Evolutionary conservation across 2,329 filamentous ascomycete genomes (phyloP), one percentile per base, ranked within the genome.

Genomic region (Fusarium sp.): DNA sequence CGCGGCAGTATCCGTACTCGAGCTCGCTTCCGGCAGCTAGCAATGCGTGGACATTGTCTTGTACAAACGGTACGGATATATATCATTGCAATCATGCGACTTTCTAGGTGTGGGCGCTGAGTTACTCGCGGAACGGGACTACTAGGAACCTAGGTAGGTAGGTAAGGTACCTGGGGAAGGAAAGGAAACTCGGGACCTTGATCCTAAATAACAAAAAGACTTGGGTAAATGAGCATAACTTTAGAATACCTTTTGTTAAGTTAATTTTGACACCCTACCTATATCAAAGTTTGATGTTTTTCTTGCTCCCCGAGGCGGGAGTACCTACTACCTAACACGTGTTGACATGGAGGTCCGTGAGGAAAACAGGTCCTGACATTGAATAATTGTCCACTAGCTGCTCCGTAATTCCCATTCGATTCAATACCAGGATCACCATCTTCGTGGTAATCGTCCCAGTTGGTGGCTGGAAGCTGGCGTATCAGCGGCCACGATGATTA

Each of bases 351-450:
- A 69, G 51, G 35, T 39, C 59, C 58, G 26, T 61, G 48, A 47
- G 55, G 39, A 64, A 74, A 70, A 74, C 68, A 75, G 64, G 74
- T 53, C 70, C 74, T 66, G 35, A n/a, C 56, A 39, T 67, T 38
- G 30, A 36, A 28, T n/a, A 44, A 50, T 44, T 60, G 64, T 47
- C 63, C 45, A 48, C 45, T 45, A 47, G 58, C 69, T 53, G 26
- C 24, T 48, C 26, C 20, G 26, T 48, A 60, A 63, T 57, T 67
- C n/a, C 66, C 68, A 63, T 74, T 69, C 69, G 20, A 36, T 58
- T 54, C 56, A 78, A n/a, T 44, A 55, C 35, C 74, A 75, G 77
- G 61, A 78, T 76, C 75, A 76, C 70, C 76, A 75, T 73, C 50
- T 55, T 55, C 60, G 61, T 71, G 66, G 70, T 73, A 67, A 76